Conservation (phyloP, 768 basidiomycete genomes). For the Suillus alpinus region DNA sequence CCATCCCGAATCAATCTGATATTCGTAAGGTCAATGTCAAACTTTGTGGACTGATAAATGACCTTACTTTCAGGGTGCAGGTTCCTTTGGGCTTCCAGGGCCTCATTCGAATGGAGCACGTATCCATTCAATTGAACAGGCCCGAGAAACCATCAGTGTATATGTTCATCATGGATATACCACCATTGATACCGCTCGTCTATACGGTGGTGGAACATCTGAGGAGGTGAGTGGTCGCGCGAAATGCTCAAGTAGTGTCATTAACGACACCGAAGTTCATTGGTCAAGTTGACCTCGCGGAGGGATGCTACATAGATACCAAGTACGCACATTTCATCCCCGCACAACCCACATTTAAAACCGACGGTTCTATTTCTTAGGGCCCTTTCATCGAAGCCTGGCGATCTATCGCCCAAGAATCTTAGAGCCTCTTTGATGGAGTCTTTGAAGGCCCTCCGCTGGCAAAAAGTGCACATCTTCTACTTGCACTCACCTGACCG, state of each 20-base stretch:
- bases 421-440: conserved; percentile 14
- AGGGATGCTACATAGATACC: conserved; percentile 13
- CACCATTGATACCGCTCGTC: conserved; percentile 21
- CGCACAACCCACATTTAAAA: neutral
- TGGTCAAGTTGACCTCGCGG: conserved; percentile 12
- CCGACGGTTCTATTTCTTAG: conserved; percentile 1
- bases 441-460: conserved; percentile 11
- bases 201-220: conserved; percentile 19
- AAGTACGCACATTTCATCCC: conserved; percentile 11
- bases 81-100: conserved; percentile 17
- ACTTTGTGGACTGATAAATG: neutral
- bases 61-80: conserved; percentile 16
- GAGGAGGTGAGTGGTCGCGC: conserved; percentile 17
- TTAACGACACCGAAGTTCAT: conserved; percentile 12
- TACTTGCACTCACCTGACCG: conserved; percentile 50
- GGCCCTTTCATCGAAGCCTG: conserved; percentile 7
- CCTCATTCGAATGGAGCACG: conserved; percentile 18
- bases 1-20: conserved; percentile 10
- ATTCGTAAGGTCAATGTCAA: conserved; percentile 8
- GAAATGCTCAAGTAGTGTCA: neutral
- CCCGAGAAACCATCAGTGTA: conserved; percentile 13
- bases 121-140: conserved; percentile 15
- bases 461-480: conserved; percentile 12
- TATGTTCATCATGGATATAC: conserved; percentile 15
- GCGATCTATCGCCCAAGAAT: conserved; percentile 8